phyloP scores from a whole-genome alignment of 495 filamentous ascomycete genomes.

The Pseudomonodictys pantanalensis region DNA sequence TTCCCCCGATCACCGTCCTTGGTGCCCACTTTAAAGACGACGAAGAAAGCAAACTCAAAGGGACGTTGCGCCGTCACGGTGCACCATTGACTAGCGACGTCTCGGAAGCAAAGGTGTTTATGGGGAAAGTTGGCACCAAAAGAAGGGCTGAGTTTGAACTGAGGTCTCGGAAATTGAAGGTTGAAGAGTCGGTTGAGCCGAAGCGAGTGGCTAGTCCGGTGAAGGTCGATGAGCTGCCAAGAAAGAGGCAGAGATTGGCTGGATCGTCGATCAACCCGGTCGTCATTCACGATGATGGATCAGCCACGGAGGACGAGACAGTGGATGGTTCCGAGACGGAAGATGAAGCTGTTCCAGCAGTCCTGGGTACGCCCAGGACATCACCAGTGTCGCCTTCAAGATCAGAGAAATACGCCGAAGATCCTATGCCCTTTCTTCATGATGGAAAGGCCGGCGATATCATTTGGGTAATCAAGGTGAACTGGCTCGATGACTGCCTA shows the following conservation, averaged over 20 bases:
- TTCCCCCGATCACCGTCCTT: constrained; percentile 74
- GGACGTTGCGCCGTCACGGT: constrained; percentile 52
- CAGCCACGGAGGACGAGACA: constrained; percentile 23
- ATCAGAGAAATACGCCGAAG: background rate
- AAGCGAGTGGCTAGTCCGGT: background rate
- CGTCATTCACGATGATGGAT: constrained; percentile 2
- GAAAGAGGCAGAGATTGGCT: constrained; percentile 38
- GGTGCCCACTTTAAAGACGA: constrained; percentile 63
- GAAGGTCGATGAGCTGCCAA: constrained; percentile 22
- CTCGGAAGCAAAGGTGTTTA: constrained; percentile 66
- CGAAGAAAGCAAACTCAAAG: constrained; percentile 61
- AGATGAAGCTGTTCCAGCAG: constrained; percentile 22
- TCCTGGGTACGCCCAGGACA: background rate
- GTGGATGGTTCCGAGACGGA: constrained; percentile 15
- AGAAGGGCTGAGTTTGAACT: constrained; percentile 76
- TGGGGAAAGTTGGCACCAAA: constrained; percentile 67
- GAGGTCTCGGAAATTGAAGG: constrained; percentile 60
- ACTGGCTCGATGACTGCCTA: constrained; percentile 71
- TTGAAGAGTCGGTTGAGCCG: constrained; percentile 48
- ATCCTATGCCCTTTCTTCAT: background rate
- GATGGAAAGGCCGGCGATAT: constrained; percentile 30
- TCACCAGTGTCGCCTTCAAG: background rate
- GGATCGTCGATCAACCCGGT: constrained; percentile 5
- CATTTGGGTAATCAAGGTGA: constrained; percentile 67
- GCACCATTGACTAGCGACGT: constrained; percentile 68